Evolutionary conservation across 768 basidiomycete genomes (phyloP), one percentile per base, ranked within the genome.

Genomic region (Kwoniella europaea): DNA sequence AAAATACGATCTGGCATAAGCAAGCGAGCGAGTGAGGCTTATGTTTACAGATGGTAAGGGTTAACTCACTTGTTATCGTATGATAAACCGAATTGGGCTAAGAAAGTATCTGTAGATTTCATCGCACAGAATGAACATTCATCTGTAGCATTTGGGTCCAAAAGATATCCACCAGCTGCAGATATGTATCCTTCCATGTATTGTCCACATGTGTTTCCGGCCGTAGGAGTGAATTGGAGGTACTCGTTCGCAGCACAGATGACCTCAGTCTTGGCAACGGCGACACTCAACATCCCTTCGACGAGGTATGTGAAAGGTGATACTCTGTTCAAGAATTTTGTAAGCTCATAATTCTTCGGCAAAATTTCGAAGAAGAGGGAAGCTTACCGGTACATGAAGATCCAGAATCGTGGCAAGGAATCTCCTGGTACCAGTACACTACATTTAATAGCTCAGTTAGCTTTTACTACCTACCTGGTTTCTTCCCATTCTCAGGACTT

Each of bases 111-210:
- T 0, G 90, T 88, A 0, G 86, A 86, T n/a, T 85, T 78, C 50
- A 86, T 85, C 3, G 88, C 81, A 77, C 93, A 94, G 82, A 92
- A 94, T 15, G 87, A 86, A 82, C 94, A 95, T 6, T 82, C 79
- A 1, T 79, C 63, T 0, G 89, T 90, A 15, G 87, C 91, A 65
- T 86, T 85, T 0, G 87, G 86, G 74, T 94, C 89, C 67, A 89
- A 86, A 16, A 95, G 84, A 82, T 94, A 94, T 0, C 93, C 93
- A 0, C 91, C 91, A 59, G 87, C 86, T 0, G 77, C 81, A 0
- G 71, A 71, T 13, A 90, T 88, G 82, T 92, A 95, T 12, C 88
- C 84, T 18, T 85, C 79, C 0, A 90, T 90, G 90, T 91, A 96
- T 1, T 86, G 73, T 10, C 73, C 74, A 77, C 94, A 96, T 0